A percentile compares a stretch with the other conserved stretches of the same genome.
Evolutionary conservation across 768 basidiomycete species (phyloP).

Genomic region (Termitomyces sp.): DNA sequence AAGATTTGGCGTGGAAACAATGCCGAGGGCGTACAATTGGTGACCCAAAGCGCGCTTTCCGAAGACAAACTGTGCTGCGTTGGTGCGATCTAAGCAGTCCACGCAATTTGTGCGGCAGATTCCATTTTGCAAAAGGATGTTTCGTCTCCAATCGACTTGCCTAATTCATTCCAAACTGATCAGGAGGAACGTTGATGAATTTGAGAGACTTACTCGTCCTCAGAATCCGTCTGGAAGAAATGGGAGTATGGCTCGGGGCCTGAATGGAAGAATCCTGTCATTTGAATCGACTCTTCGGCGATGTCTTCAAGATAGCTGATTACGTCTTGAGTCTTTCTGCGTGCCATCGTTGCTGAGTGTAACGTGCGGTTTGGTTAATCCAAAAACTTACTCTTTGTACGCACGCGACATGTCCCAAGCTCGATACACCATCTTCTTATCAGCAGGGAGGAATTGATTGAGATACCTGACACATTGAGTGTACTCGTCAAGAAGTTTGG

Average conservation of each 20-base stretch:
- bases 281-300: slow-evolving; percentile 87
- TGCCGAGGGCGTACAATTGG: slow-evolving; percentile 90
- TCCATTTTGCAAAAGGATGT: slow-evolving; percentile 83
- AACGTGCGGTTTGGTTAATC: neutral
- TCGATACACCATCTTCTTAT: slow-evolving; percentile 84
- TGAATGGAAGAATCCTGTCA: slow-evolving; percentile 94
- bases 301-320: slow-evolving; percentile 93
- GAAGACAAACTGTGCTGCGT: slow-evolving; percentile 95
- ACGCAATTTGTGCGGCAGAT: slow-evolving; percentile 95
- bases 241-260: slow-evolving; percentile 84
- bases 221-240: slow-evolving; percentile 43
- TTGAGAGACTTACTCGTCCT: slow-evolving; percentile 27
- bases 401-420: slow-evolving; percentile 97
- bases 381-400: slow-evolving; percentile 80
- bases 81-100: slow-evolving; percentile 94
- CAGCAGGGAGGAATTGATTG: slow-evolving; percentile 89
- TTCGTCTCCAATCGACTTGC: slow-evolving; percentile 47
- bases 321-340: slow-evolving; percentile 90
- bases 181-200: neutral
- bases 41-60: slow-evolving; percentile 93
- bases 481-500: slow-evolving; percentile 86
- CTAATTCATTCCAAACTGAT: neutral
- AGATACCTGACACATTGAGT: slow-evolving; percentile 88
- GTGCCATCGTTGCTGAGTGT: neutral
- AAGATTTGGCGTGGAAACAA: slow-evolving; percentile 80